These are phyloP conservation scores for Sporothrix dimorphospora DNA, from an alignment of 2,329 filamentous ascomycete genomes.

Conservation along the genomic window DNA sequence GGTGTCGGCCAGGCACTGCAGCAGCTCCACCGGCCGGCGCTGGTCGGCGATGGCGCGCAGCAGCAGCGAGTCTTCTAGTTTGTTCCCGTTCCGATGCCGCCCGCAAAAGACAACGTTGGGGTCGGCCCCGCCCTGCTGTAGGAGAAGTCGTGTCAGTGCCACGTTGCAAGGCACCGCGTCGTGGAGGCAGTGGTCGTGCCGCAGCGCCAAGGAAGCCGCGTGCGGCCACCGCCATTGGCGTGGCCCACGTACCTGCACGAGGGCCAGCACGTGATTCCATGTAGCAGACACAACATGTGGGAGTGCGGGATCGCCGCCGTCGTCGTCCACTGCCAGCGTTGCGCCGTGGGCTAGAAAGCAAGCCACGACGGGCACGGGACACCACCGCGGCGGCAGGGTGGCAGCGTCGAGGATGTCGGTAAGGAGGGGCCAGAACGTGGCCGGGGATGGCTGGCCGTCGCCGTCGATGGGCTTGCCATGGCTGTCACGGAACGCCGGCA, in stretches of 20 bases:
- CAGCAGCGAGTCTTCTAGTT: background rate
- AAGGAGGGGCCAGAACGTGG: conserved; percentile 27
- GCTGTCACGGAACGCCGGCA: background rate
- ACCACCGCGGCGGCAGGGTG: conserved; percentile 29
- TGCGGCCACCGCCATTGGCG: background rate
- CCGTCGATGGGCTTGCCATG: background rate
- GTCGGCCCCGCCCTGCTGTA: conserved; percentile 24
- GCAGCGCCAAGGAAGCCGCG: background rate
- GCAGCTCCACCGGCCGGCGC: conserved; percentile 27
- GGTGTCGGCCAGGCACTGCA: conserved; percentile 27
- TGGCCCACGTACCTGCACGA: conserved; percentile 29
- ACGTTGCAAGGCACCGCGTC: conserved; percentile 27
- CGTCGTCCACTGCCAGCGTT: background rate
- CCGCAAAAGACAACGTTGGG: background rate
- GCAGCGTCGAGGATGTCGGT: conserved; percentile 14
- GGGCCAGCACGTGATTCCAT: conserved; percentile 23
- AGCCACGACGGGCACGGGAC: conserved; percentile 27
- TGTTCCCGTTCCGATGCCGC: background rate
- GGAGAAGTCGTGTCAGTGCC: conserved; percentile 15
- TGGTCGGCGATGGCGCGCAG: conserved; percentile 25
- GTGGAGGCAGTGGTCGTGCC: conserved; percentile 31
- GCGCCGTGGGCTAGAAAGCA: conserved; percentile 20
- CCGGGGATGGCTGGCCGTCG: background rate
- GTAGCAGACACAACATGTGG: background rate
- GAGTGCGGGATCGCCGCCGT: background rate